These are phyloP conservation scores for Boletellus sp. DNA, from an alignment of 1,284 basidiomycete genomes.

Conservation along the genomic window DNA sequence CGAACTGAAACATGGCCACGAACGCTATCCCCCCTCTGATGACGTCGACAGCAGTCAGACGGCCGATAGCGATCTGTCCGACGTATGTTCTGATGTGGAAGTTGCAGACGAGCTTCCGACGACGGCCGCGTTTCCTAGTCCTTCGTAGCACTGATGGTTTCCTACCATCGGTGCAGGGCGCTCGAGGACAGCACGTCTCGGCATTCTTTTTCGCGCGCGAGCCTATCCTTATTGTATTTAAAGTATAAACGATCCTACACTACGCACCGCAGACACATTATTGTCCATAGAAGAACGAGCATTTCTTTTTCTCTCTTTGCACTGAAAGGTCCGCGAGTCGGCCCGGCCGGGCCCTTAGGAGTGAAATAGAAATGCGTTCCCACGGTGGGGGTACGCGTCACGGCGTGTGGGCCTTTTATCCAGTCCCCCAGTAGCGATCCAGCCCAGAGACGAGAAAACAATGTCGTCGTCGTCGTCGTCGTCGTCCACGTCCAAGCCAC, in stretches of 20 bases:
- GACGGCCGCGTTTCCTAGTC: conserved; percentile 8
- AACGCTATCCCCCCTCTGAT: conserved; percentile 25
- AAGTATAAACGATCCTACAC: conserved; percentile 13
- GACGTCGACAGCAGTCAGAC: conserved; percentile 15
- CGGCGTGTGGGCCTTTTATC: too few relatives aligned
- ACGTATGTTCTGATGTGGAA: conserved; percentile 23
- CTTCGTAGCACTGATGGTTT: conserved; percentile 15
- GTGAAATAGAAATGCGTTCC: conserved; percentile 9
- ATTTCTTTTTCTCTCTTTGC: too few relatives aligned
- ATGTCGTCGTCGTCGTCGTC: conserved; percentile 36
- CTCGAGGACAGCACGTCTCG: conserved; percentile 12
- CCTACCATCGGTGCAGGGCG: not conserved
- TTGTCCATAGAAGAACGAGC: not conserved
- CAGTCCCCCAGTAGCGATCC: not conserved
- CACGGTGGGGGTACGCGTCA: conserved; percentile 22
- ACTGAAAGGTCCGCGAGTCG: not conserved
- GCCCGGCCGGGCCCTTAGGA: not conserved
- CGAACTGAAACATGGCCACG: conserved; percentile 21
- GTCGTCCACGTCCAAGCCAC: conserved; percentile 38
- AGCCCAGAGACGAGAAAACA: not conserved
- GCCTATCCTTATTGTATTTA: conserved; percentile 35
- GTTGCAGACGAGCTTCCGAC: conserved; percentile 25
- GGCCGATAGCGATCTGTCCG: conserved; percentile 27
- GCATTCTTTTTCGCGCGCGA: conserved; percentile 4
- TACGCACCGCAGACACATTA: conserved; percentile 7